Percentiles rank a stretch among this genome's conserved stretches.
These are phyloP conservation scores for Phylloporus arenicola DNA, from an alignment of 768 basidiomycete genomes.

Conservation along the genomic window DNA sequence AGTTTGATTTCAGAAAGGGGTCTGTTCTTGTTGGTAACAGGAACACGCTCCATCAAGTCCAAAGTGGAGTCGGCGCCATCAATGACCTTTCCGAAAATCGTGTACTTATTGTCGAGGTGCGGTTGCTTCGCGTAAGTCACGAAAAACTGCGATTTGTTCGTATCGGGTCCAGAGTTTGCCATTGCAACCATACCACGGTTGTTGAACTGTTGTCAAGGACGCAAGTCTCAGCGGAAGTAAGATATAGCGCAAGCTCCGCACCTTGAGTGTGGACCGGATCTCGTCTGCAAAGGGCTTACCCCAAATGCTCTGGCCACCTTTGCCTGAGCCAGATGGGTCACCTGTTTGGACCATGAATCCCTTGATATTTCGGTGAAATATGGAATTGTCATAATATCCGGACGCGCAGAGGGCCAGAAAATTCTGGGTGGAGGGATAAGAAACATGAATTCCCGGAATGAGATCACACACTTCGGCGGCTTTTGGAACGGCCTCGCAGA, in stretches of 20 bases:
- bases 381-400: slow-evolving; percentile 74
- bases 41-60: slow-evolving; percentile 89
- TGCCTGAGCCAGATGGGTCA: slow-evolving; percentile 85
- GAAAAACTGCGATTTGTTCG: slow-evolving; percentile 91
- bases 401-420: slow-evolving; percentile 93
- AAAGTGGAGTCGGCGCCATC: slow-evolving; percentile 93
- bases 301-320: slow-evolving; percentile 97
- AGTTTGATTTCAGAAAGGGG: slow-evolving; percentile 84
- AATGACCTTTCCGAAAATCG: slow-evolving; percentile 96
- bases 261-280: slow-evolving; percentile 90
- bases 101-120: slow-evolving; percentile 91
- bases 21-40: slow-evolving; percentile 86
- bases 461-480: slow-evolving; percentile 72
- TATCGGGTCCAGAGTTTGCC: slow-evolving; percentile 94
- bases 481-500: slow-evolving; percentile 95
- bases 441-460: not conserved
- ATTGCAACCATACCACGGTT: slow-evolving; percentile 92
- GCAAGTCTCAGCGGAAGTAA: not conserved
- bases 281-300: slow-evolving; percentile 89
- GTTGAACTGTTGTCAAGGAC: slow-evolving; percentile 67
- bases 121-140: slow-evolving; percentile 89
- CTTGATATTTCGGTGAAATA: slow-evolving; percentile 94
- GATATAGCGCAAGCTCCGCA: slow-evolving; percentile 26
- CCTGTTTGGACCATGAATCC: slow-evolving; percentile 96
- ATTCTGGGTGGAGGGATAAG: slow-evolving; percentile 50